phyloP scores from a whole-genome alignment of 116 monocot species.

The Iris pallida region DNA sequence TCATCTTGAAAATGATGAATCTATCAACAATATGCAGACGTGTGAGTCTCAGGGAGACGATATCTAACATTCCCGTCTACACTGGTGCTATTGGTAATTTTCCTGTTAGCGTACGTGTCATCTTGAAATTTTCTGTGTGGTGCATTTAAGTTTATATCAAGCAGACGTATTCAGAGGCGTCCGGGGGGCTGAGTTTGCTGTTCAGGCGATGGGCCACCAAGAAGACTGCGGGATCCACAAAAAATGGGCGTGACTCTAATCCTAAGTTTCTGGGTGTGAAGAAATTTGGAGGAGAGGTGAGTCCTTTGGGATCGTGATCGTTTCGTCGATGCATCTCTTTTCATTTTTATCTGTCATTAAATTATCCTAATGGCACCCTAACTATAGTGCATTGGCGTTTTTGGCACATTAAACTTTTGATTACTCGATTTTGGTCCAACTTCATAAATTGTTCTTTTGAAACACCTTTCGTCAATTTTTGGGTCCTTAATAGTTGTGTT shows the following conservation, averaged over 20 bases:
- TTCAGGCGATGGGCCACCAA: slow-evolving; percentile 82
- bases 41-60: slow-evolving; percentile 15
- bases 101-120: slow-evolving; percentile 1
- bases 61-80: slow-evolving; percentile 17
- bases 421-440: no score
- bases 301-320: not conserved
- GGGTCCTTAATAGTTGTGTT: no score
- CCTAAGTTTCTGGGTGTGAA: slow-evolving; percentile 84
- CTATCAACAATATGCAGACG: slow-evolving; percentile 17
- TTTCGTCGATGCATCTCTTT: no score
- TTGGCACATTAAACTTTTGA: no score
- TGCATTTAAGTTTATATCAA: not conserved
- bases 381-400: no score
- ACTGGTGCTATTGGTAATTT: slow-evolving; percentile 13
- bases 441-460: no score
- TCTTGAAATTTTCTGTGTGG: not conserved
- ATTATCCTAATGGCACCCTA: no score
- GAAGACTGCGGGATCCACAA: slow-evolving; percentile 80
- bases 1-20: slow-evolving; percentile 2
- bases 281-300: slow-evolving; percentile 94
- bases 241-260: slow-evolving; percentile 82
- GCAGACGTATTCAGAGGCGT: slow-evolving; percentile 24
- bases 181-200: slow-evolving; percentile 47
- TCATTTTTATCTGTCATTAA: no score
- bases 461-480: no score